phyloP scores from a whole-genome alignment of 164 flowering plant species.

The Vitis vinifera region ASM3070453v1 NC_081822.1:4015001-4015500 shows the following conservation, averaged over 20 bases:
- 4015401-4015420: slow-evolving; percentile 28
- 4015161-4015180: slow-evolving; percentile 13
- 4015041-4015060: too few relatives aligned
- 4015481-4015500: not conserved
- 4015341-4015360: too few relatives aligned
- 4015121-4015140: slow-evolving; percentile 26
- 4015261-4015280: not conserved
- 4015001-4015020: too few relatives aligned
- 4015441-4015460: slow-evolving; percentile 25
- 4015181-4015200: not conserved
- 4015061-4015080: too few relatives aligned
- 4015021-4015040: too few relatives aligned
- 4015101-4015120: slow-evolving; percentile 29
- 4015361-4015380: too few relatives aligned
- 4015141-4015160: slow-evolving; percentile 30
- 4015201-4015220: not conserved
- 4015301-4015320: slow-evolving; percentile 20
- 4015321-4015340: not conserved
- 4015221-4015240: not conserved
- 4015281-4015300: slow-evolving; percentile 21
- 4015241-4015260: not conserved
- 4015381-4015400: slow-evolving; percentile 29
- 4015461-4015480: not conserved
- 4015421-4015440: slow-evolving; percentile 32
- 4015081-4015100: not conserved